Percentiles rank a stretch among this genome's conserved stretches.
phyloP scores from a whole-genome alignment of 2,329 filamentous ascomycete genomes.

The Fusarium subglutinans region DNA sequence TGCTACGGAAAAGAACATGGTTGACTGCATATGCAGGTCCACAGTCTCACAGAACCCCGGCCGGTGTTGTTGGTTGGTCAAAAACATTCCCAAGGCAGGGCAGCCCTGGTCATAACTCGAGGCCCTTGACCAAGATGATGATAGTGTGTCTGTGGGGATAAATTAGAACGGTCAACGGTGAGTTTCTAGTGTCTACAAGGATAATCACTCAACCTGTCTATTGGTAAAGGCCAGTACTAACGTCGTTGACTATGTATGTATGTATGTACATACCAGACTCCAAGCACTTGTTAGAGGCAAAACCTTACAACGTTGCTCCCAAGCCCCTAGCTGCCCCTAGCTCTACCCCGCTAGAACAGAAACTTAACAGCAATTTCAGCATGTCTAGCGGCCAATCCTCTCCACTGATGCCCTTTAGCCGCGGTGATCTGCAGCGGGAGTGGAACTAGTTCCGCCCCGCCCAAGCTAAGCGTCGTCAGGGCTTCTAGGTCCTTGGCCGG shows the following conservation, averaged over 20 bases:
- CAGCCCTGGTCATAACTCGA: not conserved
- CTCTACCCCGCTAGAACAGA: not conserved
- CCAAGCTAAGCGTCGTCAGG: not conserved
- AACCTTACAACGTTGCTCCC: not conserved
- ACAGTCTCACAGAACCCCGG: not conserved
- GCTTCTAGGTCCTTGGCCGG: not conserved
- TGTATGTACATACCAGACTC: not conserved
- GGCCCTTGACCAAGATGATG: not conserved
- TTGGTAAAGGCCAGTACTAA: not conserved
- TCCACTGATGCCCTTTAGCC: slow-evolving; percentile 1
- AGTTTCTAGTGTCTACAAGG: not conserved
- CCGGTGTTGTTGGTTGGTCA: not conserved
- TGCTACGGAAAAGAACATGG: not conserved
- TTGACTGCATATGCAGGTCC: slow-evolving; percentile 15
- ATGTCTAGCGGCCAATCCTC: not conserved
- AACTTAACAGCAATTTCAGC: not conserved
- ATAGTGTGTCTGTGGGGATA: not conserved
- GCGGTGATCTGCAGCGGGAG: slow-evolving; percentile 2
- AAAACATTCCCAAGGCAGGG: not conserved
- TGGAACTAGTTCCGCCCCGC: not conserved
- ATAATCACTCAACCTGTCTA: not conserved
- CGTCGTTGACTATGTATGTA: not conserved
- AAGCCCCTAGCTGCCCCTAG: not conserved
- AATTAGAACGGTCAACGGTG: not conserved
- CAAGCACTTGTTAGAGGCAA: not conserved